A percentile compares a stretch with the other conserved stretches of the same genome.
Evolutionary conservation across 2,329 filamentous ascomycete genomes (phyloP).

Genomic region (Phaeomoniella chlamydospora): DNA sequence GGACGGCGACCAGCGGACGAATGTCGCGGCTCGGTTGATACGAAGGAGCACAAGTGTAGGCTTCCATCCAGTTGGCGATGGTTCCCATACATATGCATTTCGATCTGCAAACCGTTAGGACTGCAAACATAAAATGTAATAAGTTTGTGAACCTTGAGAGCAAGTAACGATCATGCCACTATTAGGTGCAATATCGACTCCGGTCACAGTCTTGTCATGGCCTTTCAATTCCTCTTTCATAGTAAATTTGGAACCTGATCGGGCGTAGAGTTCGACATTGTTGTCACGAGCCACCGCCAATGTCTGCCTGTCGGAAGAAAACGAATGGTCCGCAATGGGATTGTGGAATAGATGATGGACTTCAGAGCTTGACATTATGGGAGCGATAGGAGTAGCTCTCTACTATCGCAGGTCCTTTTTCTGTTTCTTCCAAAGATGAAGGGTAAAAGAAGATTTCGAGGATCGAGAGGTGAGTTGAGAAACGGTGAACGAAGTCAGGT

Average conservation of each 20-base stretch:
- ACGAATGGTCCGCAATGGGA: slow-evolving; percentile 94
- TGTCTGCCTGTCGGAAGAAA: slow-evolving; percentile 79
- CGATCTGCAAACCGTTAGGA: slow-evolving; percentile 49
- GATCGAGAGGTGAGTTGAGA: too few species aligned
- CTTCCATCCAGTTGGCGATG: slow-evolving; percentile 83
- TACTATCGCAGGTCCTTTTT: slow-evolving; percentile 67
- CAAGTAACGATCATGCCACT: slow-evolving; percentile 93
- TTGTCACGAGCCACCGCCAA: slow-evolving; percentile 86
- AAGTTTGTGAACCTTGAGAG: slow-evolving; percentile 58
- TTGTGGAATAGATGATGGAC: slow-evolving; percentile 94
- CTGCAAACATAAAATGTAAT: too few species aligned
- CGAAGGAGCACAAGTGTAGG: slow-evolving; percentile 91
- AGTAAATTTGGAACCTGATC: slow-evolving; percentile 58
- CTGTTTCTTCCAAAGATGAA: too few species aligned
- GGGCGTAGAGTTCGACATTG: slow-evolving; percentile 74
- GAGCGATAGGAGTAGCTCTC: slow-evolving; percentile 90
- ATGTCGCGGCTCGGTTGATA: slow-evolving; percentile 92
- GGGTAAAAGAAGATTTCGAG: too few species aligned
- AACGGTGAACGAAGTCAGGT: too few species aligned
- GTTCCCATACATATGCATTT: slow-evolving; percentile 97
- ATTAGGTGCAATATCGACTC: slow-evolving; percentile 84
- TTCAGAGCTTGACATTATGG: slow-evolving; percentile 68
- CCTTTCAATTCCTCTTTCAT: slow-evolving; percentile 87
- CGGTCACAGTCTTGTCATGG: slow-evolving; percentile 92
- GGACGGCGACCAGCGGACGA: slow-evolving; percentile 91